Evolutionary conservation across 306 rosid genomes (phyloP).

Genomic region (Aeschynomene evenia): DNA sequence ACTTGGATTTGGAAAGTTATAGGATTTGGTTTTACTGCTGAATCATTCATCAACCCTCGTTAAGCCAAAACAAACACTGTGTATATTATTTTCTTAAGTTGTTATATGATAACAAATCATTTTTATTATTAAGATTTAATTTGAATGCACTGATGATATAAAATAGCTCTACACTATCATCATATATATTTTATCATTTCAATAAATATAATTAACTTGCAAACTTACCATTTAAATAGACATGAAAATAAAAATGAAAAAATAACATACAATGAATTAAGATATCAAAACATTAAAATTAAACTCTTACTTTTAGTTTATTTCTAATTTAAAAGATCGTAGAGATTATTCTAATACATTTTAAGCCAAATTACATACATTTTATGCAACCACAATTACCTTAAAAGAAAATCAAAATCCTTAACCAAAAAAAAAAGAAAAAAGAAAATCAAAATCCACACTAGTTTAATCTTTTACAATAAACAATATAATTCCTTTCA

Average conservation of each 20-base stretch:
- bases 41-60: neutral
- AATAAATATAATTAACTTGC: neutral
- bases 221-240: no score
- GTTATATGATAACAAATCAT: neutral
- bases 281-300: neutral
- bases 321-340: no score
- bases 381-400: neutral
- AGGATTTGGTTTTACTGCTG: neutral
- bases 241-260: no score
- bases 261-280: no score
- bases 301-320: neutral
- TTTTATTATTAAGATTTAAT: neutral
- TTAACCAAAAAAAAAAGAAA: no score
- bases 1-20: neutral
- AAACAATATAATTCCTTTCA: slow-evolving; percentile 2
- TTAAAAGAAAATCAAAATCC: no score
- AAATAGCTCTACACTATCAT: no score
- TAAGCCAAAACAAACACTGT: neutral
- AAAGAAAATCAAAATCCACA: slow-evolving; percentile 1
- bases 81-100: neutral
- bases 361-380: no score
- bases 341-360: no score
- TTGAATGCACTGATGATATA: neutral
- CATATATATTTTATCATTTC: neutral
- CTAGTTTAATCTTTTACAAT: neutral